A percentile compares a stretch with the other conserved stretches of the same genome.
Conservation (phyloP, 768 basidiomycete species). For the Pleurotus platypus region DNA sequence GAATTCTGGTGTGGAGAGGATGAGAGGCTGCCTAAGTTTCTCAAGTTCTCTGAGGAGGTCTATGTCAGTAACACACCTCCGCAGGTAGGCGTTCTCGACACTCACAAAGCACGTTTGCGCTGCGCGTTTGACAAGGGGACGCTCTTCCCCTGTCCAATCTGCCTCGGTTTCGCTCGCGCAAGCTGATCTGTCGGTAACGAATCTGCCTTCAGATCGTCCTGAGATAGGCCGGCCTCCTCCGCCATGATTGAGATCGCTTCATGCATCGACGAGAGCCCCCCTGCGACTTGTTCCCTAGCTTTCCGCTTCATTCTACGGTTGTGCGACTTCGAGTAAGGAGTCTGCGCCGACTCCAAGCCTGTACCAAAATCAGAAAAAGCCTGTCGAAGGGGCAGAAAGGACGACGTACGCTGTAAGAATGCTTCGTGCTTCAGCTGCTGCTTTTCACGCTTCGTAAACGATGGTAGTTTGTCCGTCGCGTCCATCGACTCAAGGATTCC, state of each 20-base stretch:
- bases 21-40: conserved; percentile 64
- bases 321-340: conserved; percentile 72
- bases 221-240: conserved; percentile 13
- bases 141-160: conserved; percentile 66
- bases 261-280: conserved; percentile 47
- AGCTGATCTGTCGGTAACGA: conserved; percentile 10
- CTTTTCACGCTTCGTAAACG: conserved; percentile 64
- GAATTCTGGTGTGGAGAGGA: conserved; percentile 64
- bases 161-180: conserved; percentile 34
- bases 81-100: conserved; percentile 14
- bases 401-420: conserved; percentile 57
- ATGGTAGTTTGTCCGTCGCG: conserved; percentile 17
- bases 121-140: conserved; percentile 58
- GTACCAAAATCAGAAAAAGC: conserved; percentile 13
- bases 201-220: conserved; percentile 14
- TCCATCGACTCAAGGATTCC: conserved; percentile 38
- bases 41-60: conserved; percentile 52
- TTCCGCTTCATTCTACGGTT: conserved; percentile 67
- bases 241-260: conserved; percentile 52
- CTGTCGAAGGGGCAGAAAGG: neutral
- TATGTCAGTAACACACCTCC: conserved; percentile 1
- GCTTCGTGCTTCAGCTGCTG: conserved; percentile 61
- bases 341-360: conserved; percentile 47
- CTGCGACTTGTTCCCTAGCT: conserved; percentile 55
- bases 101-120: conserved; percentile 67